phyloP scores from a whole-genome alignment of 2,329 filamentous ascomycete species.

The Alternaria gaisen region DNA sequence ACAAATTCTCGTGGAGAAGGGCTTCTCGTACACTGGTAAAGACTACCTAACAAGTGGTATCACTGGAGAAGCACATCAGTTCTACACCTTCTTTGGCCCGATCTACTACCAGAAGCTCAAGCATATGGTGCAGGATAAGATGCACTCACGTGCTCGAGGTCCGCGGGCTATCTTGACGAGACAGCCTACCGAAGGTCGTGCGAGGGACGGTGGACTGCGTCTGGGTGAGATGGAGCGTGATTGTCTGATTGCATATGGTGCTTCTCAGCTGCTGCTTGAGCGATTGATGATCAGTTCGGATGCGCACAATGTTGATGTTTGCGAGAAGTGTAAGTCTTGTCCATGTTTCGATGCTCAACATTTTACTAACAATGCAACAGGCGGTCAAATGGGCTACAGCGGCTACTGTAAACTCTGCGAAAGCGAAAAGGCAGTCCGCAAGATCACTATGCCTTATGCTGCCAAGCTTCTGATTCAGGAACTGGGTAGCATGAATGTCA shows the following conservation, averaged over 20 bases:
- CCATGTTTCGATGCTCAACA: neutral
- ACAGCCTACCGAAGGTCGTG: conserved; percentile 95
- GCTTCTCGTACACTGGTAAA: conserved; percentile 96
- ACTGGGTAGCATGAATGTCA: conserved; percentile 98
- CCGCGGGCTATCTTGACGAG: conserved; percentile 91
- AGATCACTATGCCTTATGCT: conserved; percentile 97
- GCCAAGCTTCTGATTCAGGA: conserved; percentile 97
- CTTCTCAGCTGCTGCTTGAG: conserved; percentile 89
- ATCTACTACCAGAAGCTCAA: conserved; percentile 99
- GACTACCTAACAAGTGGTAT: conserved; percentile 96
- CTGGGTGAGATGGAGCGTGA: conserved; percentile 99
- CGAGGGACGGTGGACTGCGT: conserved; percentile 87
- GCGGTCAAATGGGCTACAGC: conserved; percentile 90
- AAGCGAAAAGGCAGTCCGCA: conserved; percentile 81
- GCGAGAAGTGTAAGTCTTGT: conserved; percentile 73
- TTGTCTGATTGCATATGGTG: conserved; percentile 96
- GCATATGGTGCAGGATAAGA: conserved; percentile 99
- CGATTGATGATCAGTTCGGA: conserved; percentile 95
- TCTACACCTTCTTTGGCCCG: conserved; percentile 97
- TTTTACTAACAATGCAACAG: conserved; percentile 13
- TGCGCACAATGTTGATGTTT: conserved; percentile 90
- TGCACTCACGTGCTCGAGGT: conserved; percentile 93
- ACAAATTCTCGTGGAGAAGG: conserved; percentile 81
- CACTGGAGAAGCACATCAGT: conserved; percentile 90
- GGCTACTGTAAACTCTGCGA: conserved; percentile 95